Conservation (phyloP, 495 filamentous ascomycete species). For the Opeltia flavorubescens region DNA sequence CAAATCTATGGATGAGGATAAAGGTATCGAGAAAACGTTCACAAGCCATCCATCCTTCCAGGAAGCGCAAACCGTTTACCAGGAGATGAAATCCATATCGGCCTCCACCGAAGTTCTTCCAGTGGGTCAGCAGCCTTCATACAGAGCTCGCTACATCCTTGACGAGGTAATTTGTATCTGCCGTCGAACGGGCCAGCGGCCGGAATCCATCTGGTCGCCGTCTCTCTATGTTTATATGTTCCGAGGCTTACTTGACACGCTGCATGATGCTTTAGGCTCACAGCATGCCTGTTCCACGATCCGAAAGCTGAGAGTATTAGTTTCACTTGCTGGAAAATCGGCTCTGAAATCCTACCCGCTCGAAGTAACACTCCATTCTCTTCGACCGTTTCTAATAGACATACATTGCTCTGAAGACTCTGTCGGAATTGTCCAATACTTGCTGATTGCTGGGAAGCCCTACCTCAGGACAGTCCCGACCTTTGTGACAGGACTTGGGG, state of each 20-base stretch:
- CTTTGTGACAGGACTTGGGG: constrained; percentile 64
- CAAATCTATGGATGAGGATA: constrained; percentile 53
- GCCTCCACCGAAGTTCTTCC: constrained; percentile 46
- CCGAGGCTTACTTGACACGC: constrained; percentile 61
- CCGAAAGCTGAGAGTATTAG: constrained; percentile 67
- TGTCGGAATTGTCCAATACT: constrained; percentile 73
- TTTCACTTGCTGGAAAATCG: constrained; percentile 58
- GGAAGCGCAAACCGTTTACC: constrained; percentile 47
- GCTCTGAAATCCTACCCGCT: constrained; percentile 67
- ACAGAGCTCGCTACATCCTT: constrained; percentile 59
- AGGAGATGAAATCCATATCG: constrained; percentile 49
- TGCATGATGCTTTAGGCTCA: constrained; percentile 78
- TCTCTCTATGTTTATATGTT: constrained; percentile 59
- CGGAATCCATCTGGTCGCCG: constrained; percentile 59
- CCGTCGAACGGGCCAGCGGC: constrained; percentile 48
- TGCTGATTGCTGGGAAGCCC: constrained; percentile 51
- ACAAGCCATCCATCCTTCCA: constrained; percentile 43
- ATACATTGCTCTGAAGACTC: constrained; percentile 84
- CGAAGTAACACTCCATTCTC: constrained; percentile 78
- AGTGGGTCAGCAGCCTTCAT: constrained; percentile 71
- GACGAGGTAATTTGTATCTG: constrained; percentile 66
- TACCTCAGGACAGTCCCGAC: constrained; percentile 51
- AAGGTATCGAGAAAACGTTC: constrained; percentile 60
- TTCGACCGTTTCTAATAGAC: constrained; percentile 67
- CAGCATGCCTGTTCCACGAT: constrained; percentile 75